Conservation (phyloP, 805 yeast genomes). For the Suhomyces pyralidae region DNA sequence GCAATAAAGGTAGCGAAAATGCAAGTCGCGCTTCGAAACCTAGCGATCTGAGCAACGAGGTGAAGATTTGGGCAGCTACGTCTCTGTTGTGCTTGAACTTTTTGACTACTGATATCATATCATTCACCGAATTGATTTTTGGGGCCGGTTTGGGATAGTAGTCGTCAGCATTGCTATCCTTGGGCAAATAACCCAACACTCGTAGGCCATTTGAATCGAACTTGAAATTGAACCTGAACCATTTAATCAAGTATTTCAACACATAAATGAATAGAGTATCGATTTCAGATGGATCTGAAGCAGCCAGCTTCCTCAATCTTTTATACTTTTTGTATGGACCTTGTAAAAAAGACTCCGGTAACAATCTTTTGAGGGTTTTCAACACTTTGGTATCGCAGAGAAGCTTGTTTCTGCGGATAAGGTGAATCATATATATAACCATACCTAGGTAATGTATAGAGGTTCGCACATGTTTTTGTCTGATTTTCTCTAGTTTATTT, state of each 20-base stretch:
- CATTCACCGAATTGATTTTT: conserved; percentile 6
- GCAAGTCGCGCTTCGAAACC: conserved; percentile 31
- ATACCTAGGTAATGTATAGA: conserved; percentile 20
- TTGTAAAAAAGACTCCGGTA: conserved; percentile 20
- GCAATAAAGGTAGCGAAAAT: conserved; percentile 29
- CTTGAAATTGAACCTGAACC: conserved; percentile 32
- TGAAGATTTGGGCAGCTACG: conserved; percentile 31
- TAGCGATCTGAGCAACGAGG: conserved; percentile 24
- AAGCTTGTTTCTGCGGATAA: conserved; percentile 18
- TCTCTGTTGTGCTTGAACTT: conserved; percentile 31
- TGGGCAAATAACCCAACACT: conserved; percentile 25
- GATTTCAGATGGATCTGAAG: not conserved
- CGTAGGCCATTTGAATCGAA: conserved; percentile 28
- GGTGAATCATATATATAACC: conserved; percentile 21
- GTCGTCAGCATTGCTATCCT: conserved; percentile 5
- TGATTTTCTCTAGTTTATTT: conserved; percentile 7
- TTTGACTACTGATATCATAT: conserved; percentile 15
- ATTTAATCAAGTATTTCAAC: conserved; percentile 30
- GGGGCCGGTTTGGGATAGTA: conserved; percentile 22
- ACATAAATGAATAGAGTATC: conserved; percentile 25
- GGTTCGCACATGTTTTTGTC: conserved; percentile 8
- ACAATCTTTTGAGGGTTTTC: conserved; percentile 20
- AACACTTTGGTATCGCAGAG: conserved; percentile 17
- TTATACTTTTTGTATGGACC: conserved; percentile 17
- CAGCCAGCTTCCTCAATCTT: conserved; percentile 2